Evolutionary conservation across 306 rosid species (phyloP).

Genomic region (Quercus agrifolia): DNA sequence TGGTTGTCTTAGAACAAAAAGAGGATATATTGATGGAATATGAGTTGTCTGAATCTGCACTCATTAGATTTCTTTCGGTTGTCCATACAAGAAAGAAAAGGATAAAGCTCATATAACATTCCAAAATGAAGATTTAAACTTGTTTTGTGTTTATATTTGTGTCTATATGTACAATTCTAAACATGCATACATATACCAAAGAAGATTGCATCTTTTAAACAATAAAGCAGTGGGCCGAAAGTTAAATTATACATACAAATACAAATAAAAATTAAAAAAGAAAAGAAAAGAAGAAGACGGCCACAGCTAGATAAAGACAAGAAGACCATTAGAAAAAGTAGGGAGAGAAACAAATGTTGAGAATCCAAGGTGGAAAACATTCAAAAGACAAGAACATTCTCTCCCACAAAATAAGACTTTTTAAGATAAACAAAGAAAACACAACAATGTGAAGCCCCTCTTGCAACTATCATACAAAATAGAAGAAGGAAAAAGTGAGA

Average conservation of each 20-base stretch:
- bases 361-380: slow-evolving; percentile 36
- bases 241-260: slow-evolving; percentile 4
- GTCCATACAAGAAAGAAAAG: slow-evolving; percentile 72
- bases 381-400: slow-evolving; percentile 33
- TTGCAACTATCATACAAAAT: neutral
- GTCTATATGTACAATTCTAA: slow-evolving; percentile 17
- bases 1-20: slow-evolving; percentile 40
- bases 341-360: slow-evolving; percentile 9
- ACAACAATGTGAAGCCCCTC: slow-evolving; percentile 17
- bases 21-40: slow-evolving; percentile 30
- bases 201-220: slow-evolving; percentile 9
- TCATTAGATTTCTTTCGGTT: slow-evolving; percentile 71
- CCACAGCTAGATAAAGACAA: slow-evolving; percentile 40
- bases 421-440: slow-evolving; percentile 9
- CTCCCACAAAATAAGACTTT: slow-evolving; percentile 38
- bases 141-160: slow-evolving; percentile 22
- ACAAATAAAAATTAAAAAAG: neutral
- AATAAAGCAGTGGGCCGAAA: slow-evolving; percentile 28
- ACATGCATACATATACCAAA: slow-evolving; percentile 8
- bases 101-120: slow-evolving; percentile 44
- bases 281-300: slow-evolving; percentile 9
- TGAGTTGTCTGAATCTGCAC: slow-evolving; percentile 45
- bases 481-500: slow-evolving; percentile 17
- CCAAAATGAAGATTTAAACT: slow-evolving; percentile 35
- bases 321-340: slow-evolving; percentile 19